Base-by-base conservation (phyloP, 257 asterid genomes). In the Verbena officinalis region DNA sequence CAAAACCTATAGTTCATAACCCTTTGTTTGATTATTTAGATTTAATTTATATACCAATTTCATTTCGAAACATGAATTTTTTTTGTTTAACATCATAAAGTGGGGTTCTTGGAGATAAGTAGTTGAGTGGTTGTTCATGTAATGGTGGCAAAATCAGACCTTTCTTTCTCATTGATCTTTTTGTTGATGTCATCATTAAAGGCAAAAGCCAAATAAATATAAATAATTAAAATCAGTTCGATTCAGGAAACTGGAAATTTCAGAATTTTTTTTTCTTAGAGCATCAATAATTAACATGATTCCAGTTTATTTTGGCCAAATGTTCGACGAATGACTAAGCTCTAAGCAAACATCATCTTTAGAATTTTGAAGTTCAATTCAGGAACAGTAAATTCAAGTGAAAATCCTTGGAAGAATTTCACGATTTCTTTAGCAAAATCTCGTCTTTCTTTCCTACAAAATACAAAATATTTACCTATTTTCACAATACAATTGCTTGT, bases 401-500 rank as follows among this genome's bases (percentile, higher is more conserved):
- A 53, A 48, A 42, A 21, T 9, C 6, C 14, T 55, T 16, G 45
- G 31, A 62, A 53, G 12, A 48, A 20, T 30, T 62, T 0, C 17
- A 15, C 4, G 2, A 12, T 31, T 17, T 36, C 22, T 24, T 9
- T 13, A 21, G 1, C 11, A 44, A 59, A 60, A 19, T 2, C 44
- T 6, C 12, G n/a, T n/a, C 36, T 19, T n/a, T 24, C 48, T 27
- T 51, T 31, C 27, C 11, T 17, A 19, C 0, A 40, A 48, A 31
- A 4, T 17, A 19, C 0, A 40, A 48, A 31, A 4, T 42, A 61
- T 55, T 42, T 24, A n/a, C 68, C 15, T 7, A 34, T 19, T 13
- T 40, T 80, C 82, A 89, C 50, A 90, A 65, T 12, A 70, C 97
- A 27, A 90, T 85, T 14, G 95, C 86, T 65, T 87, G 97, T 21